These are phyloP conservation scores for Botrytis byssoidea DNA, from an alignment of 2,329 filamentous ascomycete species.

Conservation along the genomic window DNA sequence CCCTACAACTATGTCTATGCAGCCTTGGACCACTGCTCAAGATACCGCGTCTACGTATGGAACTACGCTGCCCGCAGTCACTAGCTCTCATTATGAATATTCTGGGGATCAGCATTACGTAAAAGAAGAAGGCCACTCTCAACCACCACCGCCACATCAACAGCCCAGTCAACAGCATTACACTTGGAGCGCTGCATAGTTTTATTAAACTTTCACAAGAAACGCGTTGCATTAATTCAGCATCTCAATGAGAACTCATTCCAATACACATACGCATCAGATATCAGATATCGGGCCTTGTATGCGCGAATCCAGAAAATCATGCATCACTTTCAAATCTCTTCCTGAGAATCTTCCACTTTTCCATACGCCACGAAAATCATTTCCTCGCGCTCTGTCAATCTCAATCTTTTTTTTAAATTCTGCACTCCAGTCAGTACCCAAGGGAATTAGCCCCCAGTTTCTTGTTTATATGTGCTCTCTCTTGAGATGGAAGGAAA, in stretches of 20 bases:
- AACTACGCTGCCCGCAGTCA: slow-evolving; percentile 24
- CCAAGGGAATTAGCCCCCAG: not conserved
- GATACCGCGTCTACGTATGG: slow-evolving; percentile 30
- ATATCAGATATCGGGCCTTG: not conserved
- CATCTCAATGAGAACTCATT: not conserved
- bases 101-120: slow-evolving; percentile 29
- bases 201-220: not conserved
- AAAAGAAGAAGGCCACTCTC: slow-evolving; percentile 29
- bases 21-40: slow-evolving; percentile 33
- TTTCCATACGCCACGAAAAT: not conserved
- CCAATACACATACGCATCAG: not conserved
- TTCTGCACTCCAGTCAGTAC: slow-evolving; percentile 11
- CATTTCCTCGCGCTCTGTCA: not conserved
- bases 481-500: not conserved
- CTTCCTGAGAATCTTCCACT: not conserved
- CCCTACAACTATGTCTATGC: slow-evolving; percentile 28
- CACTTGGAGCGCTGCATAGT: slow-evolving; percentile 33
- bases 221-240: not conserved
- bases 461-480: not conserved
- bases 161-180: slow-evolving; percentile 31
- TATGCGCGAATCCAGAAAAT: not conserved
- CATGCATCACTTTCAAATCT: not conserved
- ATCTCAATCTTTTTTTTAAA: slow-evolving; percentile 1
- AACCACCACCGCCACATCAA: slow-evolving; percentile 21
- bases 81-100: slow-evolving; percentile 33